These are phyloP conservation scores for Clonostachys rosea DNA, from an alignment of 2,329 filamentous ascomycete species.

Conservation along the genomic window DNA sequence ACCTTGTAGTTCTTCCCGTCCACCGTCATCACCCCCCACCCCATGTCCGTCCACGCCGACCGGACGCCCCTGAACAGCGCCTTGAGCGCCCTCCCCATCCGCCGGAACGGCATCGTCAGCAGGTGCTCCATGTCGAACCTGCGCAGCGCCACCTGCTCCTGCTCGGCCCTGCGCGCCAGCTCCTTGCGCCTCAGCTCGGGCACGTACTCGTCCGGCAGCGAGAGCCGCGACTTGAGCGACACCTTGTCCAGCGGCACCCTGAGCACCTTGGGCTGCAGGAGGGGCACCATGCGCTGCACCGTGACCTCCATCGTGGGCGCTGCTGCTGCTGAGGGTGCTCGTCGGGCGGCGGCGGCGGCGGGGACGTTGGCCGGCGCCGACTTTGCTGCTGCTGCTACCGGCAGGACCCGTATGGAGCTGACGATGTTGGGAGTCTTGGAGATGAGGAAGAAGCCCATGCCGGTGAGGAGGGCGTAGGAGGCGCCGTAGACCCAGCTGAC, in stretches of 20 bases:
- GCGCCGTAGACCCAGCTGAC: slow-evolving; percentile 52
- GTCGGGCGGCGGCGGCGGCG: slow-evolving; percentile 7
- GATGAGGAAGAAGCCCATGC: slow-evolving; percentile 56
- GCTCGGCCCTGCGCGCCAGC: slow-evolving; percentile 17
- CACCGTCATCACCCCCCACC: slow-evolving; percentile 46
- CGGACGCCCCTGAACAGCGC: slow-evolving; percentile 38
- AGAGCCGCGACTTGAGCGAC: slow-evolving; percentile 28
- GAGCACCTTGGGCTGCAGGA: slow-evolving; percentile 36
- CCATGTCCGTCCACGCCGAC: slow-evolving; percentile 50
- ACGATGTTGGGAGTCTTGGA: slow-evolving; percentile 54
- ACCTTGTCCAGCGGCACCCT: slow-evolving; percentile 25
- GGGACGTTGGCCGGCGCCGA: slow-evolving; percentile 5
- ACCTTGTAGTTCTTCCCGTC: slow-evolving; percentile 48
- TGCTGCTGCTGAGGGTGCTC: slow-evolving; percentile 5
- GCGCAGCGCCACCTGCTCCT: slow-evolving; percentile 29
- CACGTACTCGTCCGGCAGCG: slow-evolving; percentile 28
- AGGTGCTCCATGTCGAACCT: slow-evolving; percentile 49
- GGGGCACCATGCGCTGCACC: slow-evolving; percentile 43
- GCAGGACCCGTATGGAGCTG: slow-evolving; percentile 50
- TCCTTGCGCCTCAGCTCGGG: slow-evolving; percentile 23
- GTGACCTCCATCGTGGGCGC: slow-evolving; percentile 34
- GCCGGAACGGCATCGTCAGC: slow-evolving; percentile 53
- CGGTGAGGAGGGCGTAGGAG: slow-evolving; percentile 54
- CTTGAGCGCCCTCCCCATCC: slow-evolving; percentile 33
- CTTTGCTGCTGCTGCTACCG: slow-evolving; percentile 14